Evolutionary conservation across 805 yeast species (phyloP), one percentile per base, ranked within the genome.

Genomic region (Candida odintsovae): DNA sequence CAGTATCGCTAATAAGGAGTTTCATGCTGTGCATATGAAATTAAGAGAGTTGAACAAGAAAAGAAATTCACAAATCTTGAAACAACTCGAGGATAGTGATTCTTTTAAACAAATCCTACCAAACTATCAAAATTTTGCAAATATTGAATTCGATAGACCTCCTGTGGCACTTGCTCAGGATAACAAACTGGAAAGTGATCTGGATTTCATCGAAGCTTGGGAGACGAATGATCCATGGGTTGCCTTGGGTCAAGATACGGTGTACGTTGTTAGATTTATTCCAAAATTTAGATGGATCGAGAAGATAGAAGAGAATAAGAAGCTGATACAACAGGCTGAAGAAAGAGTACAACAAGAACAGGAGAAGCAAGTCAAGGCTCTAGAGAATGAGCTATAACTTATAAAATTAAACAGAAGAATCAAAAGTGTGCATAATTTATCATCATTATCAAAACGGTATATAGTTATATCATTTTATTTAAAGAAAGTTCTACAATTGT

Each of bases 211-310:
- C 18, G 62, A 59, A 21, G 54, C 52, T 2, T 59, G 64, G 63
- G 52, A 54, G 10, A 11, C 55, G 18, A 59, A 58, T 28, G 53
- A 57, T 35, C 64, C 64, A 1, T 60, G 64, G 64, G 49, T 40
- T 1, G 25, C 44, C 6, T 49, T 60, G 19, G 58, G 51, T 0
- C 29, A 39, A 11, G 63, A 59, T 38, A 52, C 60, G 1, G 54
- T 51, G 19, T 50, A 54, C 10, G 40, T 53, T n/a, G 51, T 60
- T 12, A 41, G 59, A 28, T 52, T 58, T 25, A 54, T 60, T 9
- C 63, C 63, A 11, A 53, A 47, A 23, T 54, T 45, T 29, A 51
- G 56, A 39, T 51, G 53, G 51, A 47, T 51, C 15, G 47, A 44
- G 1, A 44, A 41, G 20, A 23, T 43, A 20, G 51, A 43, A 28